These are phyloP conservation scores for Xylaria sp. DNA, from an alignment of 2,329 filamentous ascomycete genomes.

Conservation along the genomic window DNA sequence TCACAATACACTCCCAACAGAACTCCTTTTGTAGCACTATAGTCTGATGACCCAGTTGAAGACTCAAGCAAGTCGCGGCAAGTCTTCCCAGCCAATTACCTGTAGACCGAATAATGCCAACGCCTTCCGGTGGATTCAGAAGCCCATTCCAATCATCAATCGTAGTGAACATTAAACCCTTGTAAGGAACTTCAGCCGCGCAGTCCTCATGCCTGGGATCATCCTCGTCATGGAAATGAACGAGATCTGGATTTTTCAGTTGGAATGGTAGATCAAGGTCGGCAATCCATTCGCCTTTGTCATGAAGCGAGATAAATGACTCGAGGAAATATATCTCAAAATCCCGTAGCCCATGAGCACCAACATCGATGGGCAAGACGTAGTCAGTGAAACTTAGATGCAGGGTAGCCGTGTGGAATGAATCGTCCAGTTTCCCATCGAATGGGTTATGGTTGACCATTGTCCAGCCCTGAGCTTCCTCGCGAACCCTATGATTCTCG, in stretches of 20 bases:
- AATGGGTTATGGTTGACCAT: slow-evolving; percentile 31
- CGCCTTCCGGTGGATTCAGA: slow-evolving; percentile 28
- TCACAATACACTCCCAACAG: no score
- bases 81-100: slow-evolving; percentile 37
- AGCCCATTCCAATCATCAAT: slow-evolving; percentile 38
- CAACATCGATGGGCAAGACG: slow-evolving; percentile 16
- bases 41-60: slow-evolving; percentile 26
- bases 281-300: slow-evolving; percentile 19
- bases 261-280: slow-evolving; percentile 19
- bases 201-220: background rate
- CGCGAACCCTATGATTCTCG: slow-evolving; percentile 24
- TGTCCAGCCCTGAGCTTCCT: slow-evolving; percentile 30
- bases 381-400: slow-evolving; percentile 35
- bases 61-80: slow-evolving; percentile 22
- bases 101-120: slow-evolving; percentile 30
- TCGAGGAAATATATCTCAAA: slow-evolving; percentile 28
- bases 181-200: background rate
- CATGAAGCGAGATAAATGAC: slow-evolving; percentile 23
- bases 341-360: slow-evolving; percentile 18
- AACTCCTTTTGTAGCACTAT: no score
- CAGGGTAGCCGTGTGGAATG: slow-evolving; percentile 31
- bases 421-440: slow-evolving; percentile 29
- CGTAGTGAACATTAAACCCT: slow-evolving; percentile 21
- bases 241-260: slow-evolving; percentile 2
- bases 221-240: no score